Evolutionary conservation across 495 filamentous ascomycete species (phyloP).

Genomic region (Penicillium chermesinum): DNA sequence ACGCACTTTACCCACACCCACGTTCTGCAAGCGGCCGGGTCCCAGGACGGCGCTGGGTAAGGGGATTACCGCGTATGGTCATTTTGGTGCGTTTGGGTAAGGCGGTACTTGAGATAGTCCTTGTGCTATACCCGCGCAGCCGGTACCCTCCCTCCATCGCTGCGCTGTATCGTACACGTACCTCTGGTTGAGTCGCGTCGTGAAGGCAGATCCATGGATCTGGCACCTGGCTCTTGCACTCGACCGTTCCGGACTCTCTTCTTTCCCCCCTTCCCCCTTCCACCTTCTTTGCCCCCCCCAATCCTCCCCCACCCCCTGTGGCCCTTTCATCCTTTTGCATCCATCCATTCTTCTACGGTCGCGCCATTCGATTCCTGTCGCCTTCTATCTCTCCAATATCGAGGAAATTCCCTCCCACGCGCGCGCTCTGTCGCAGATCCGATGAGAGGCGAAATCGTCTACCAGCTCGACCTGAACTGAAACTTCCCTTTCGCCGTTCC

Average conservation of each 20-base stretch:
- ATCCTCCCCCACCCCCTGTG: slow-evolving; percentile 9
- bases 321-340: slow-evolving; percentile 23
- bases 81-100: too few relatives aligned
- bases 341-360: slow-evolving; percentile 15
- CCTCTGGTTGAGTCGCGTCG: slow-evolving; percentile 23
- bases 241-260: slow-evolving; percentile 30
- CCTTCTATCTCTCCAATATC: slow-evolving; percentile 8
- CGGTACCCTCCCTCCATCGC: too few relatives aligned
- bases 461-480: slow-evolving; percentile 14
- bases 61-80: slow-evolving; percentile 9
- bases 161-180: slow-evolving; percentile 17
- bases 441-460: slow-evolving; percentile 19
- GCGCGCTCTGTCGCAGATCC: slow-evolving; percentile 24
- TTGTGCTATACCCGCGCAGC: too few relatives aligned
- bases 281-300: slow-evolving; percentile 12
- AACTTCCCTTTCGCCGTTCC: slow-evolving; percentile 15
- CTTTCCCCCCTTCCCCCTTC: slow-evolving; percentile 20
- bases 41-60: slow-evolving; percentile 14
- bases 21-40: slow-evolving; percentile 27
- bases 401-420: slow-evolving; percentile 12
- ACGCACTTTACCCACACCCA: slow-evolving; percentile 26
- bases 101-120: too few relatives aligned
- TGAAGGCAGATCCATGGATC: slow-evolving; percentile 30
- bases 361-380: slow-evolving; percentile 15
- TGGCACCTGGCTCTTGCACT: slow-evolving; percentile 21